phyloP scores from a whole-genome alignment of 257 asterid genomes.

The Echium plantagineum region DNA sequence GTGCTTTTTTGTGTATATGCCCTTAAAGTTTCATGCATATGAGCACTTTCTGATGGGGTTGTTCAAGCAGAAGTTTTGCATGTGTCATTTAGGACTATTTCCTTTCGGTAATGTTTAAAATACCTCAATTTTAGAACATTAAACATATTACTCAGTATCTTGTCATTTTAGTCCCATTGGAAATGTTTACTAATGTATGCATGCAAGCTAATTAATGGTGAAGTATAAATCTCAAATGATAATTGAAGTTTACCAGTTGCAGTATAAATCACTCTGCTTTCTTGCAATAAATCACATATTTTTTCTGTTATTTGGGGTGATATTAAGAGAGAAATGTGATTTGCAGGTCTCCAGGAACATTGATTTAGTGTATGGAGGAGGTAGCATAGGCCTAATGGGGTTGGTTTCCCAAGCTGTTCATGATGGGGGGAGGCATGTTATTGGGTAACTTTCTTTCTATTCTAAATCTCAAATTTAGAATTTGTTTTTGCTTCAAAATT shows the following conservation, averaged over 20 bases:
- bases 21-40: constrained; percentile 14
- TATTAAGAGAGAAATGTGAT: constrained; percentile 6
- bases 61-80: constrained; percentile 15
- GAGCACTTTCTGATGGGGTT: constrained; percentile 5
- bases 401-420: constrained; percentile 47
- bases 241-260: not conserved
- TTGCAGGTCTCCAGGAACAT: constrained; percentile 44
- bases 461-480: constrained; percentile 11
- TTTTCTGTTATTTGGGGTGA: constrained; percentile 8
- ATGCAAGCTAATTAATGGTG: too few relatives aligned
- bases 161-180: too few relatives aligned
- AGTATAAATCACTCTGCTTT: not conserved
- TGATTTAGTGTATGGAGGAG: constrained; percentile 61
- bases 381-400: constrained; percentile 69
- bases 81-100: not conserved
- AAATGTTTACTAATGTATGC: too few relatives aligned
- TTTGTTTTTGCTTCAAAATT: constrained; percentile 13
- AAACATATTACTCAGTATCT: too few relatives aligned
- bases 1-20: not conserved
- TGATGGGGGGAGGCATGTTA: constrained; percentile 50
- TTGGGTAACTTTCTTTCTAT: constrained; percentile 36
- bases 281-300: constrained; percentile 1
- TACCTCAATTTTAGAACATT: too few relatives aligned
- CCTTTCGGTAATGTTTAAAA: too few relatives aligned
- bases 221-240: not conserved